A percentile compares a stretch with the other conserved stretches of the same genome.
Evolutionary conservation across 495 filamentous ascomycete genomes (phyloP).

Genomic region (Usnea hakonensis): DNA sequence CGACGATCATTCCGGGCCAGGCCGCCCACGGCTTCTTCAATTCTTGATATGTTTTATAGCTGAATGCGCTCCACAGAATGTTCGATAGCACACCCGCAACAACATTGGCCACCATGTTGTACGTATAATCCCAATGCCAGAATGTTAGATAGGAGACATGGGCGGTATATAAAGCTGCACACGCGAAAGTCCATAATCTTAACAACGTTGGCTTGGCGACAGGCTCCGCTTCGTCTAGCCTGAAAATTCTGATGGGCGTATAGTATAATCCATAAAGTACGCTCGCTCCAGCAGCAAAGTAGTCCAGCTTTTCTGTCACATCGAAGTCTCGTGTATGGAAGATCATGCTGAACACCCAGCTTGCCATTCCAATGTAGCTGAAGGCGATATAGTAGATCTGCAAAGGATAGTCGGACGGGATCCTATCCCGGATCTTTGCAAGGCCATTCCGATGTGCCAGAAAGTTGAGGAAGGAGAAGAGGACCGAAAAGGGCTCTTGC

Average conservation of each 20-base stretch:
- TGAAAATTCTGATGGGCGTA: constrained; percentile 68
- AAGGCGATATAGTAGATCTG: constrained; percentile 73
- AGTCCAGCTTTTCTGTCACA: constrained; percentile 87
- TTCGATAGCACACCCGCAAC: constrained; percentile 74
- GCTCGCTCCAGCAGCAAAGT: constrained; percentile 85
- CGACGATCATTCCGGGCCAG: constrained; percentile 90
- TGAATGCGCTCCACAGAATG: constrained; percentile 77
- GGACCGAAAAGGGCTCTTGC: constrained; percentile 87
- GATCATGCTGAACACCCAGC: constrained; percentile 81
- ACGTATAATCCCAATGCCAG: constrained; percentile 87
- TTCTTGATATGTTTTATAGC: constrained; percentile 62
- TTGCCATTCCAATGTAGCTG: constrained; percentile 70
- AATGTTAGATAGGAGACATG: constrained; percentile 82
- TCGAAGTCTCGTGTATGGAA: constrained; percentile 87
- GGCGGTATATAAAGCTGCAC: constrained; percentile 58
- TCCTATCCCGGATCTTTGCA: constrained; percentile 53
- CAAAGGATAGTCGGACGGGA: constrained; percentile 67
- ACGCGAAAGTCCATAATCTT: constrained; percentile 65
- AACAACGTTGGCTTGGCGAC: constrained; percentile 50
- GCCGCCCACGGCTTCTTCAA: constrained; percentile 66
- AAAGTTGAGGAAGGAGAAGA: constrained; percentile 88
- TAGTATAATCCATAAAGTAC: constrained; percentile 90
- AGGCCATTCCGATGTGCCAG: constrained; percentile 80
- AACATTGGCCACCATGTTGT: constrained; percentile 96
- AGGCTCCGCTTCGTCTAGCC: constrained; percentile 59